Evolutionary conservation across 1,139 yeast species (phyloP).

Genomic region (Saccharomycopsis hybrid): DNA sequence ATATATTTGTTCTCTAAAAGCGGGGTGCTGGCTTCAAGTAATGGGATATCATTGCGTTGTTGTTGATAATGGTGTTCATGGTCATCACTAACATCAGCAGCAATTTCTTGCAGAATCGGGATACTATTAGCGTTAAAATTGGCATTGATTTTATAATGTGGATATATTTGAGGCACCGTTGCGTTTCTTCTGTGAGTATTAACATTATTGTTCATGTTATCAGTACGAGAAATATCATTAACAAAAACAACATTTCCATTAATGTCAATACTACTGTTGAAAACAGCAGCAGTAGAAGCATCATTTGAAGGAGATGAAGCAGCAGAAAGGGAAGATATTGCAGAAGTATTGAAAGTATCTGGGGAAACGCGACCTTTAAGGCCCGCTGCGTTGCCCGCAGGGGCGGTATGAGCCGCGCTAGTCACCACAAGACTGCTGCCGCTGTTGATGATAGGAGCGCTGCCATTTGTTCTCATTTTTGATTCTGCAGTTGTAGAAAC

Average conservation of each 20-base stretch:
- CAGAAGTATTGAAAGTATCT: neutral
- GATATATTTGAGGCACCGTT: neutral
- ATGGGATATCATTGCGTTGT: neutral
- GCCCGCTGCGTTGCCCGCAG: neutral
- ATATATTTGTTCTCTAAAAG: neutral
- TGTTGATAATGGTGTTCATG: no score
- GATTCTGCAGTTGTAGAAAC: no score
- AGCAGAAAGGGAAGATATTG: neutral
- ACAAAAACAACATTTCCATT: neutral
- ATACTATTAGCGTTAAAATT: neutral
- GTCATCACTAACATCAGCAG: no score
- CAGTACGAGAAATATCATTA: neutral
- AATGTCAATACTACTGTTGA: no score
- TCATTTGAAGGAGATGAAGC: neutral
- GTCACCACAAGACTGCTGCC: neutral
- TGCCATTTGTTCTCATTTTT: no score
- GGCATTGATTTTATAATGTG: no score
- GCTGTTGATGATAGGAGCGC: no score
- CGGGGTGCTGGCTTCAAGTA: neutral
- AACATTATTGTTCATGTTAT: neutral
- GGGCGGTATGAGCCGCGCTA: neutral
- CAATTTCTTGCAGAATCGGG: neutral
- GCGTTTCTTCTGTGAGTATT: neutral
- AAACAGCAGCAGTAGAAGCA: neutral
- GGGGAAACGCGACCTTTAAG: neutral